Conservation (phyloP, 106 monocot species). For the Dendrobium huoshanense region DNA sequence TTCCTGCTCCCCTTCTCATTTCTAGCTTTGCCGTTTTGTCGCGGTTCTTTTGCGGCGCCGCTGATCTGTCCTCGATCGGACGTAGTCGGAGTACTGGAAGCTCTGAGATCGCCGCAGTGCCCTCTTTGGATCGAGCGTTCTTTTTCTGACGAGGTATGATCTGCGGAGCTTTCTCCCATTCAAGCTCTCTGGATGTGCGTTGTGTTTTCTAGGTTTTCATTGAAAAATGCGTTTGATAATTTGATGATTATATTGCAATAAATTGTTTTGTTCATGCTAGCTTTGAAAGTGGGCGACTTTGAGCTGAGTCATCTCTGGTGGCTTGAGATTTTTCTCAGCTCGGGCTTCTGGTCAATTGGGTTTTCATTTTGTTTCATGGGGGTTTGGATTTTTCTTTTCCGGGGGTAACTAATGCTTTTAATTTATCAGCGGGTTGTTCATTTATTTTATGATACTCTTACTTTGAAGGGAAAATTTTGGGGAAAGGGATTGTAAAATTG, state of each 20-base stretch:
- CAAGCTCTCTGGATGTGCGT: neutral
- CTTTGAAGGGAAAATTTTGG: neutral
- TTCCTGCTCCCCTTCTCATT: neutral
- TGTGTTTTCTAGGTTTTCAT: neutral
- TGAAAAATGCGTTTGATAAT: neutral
- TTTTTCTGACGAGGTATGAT: conserved; percentile 1
- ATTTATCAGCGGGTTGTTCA: neutral
- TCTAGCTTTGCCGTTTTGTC: neutral
- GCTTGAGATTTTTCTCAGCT: neutral
- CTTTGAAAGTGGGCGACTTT: neutral
- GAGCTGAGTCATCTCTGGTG: neutral
- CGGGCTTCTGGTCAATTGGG: neutral
- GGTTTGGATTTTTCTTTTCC: neutral
- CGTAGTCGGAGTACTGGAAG: neutral
- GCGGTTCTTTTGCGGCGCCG: neutral
- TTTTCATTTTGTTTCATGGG: neutral
- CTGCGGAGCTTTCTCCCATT: neutral
- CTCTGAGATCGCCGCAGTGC: neutral
- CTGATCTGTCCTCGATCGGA: conserved; percentile 1
- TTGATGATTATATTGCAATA: neutral
- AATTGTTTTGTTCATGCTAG: neutral
- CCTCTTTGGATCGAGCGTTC: conserved; percentile 7
- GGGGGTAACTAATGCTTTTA: neutral
- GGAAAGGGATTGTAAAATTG: neutral
- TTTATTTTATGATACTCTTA: neutral